Conservation (phyloP, 1,284 basidiomycete genomes). For the Ceratobasidium sp. region DNA sequence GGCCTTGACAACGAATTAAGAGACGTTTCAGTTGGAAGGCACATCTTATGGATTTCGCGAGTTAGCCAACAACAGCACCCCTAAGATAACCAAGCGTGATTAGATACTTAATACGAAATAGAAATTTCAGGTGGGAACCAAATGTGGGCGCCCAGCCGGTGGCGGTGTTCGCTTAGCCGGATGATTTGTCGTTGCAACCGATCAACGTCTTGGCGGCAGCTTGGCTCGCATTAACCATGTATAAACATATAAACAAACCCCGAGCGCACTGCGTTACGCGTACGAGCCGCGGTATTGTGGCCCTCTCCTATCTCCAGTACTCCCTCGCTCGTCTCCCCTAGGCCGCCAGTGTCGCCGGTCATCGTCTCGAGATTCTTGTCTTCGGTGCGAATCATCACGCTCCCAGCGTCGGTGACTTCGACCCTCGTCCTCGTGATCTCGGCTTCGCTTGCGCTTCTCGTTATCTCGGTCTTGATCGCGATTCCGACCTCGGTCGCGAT, state of each 20-base stretch:
- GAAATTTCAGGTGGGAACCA: background rate
- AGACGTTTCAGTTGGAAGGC: background rate
- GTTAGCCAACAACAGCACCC: background rate
- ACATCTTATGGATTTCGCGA: slow-evolving; percentile 22
- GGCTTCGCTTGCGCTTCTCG: slow-evolving; percentile 33
- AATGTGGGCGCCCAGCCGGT: slow-evolving; percentile 28
- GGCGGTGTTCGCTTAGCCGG: slow-evolving; percentile 32
- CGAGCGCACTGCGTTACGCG: slow-evolving; percentile 4
- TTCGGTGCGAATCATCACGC: slow-evolving; percentile 20
- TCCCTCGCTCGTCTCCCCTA: background rate
- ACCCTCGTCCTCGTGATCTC: slow-evolving; percentile 36
- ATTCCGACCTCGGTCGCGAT: slow-evolving; percentile 19
- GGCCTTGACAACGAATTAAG: background rate
- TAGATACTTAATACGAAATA: slow-evolving; percentile 16
- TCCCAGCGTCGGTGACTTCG: slow-evolving; percentile 30
- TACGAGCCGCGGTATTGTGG: slow-evolving; percentile 42
- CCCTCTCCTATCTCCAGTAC: slow-evolving; percentile 11
- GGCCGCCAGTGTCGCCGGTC: slow-evolving; percentile 15
- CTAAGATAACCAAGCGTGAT: slow-evolving; percentile 26
- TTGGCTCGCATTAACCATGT: background rate
- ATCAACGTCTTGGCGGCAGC: slow-evolving; percentile 2
- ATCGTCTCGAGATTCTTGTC: slow-evolving; percentile 21
- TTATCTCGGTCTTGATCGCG: slow-evolving; percentile 32
- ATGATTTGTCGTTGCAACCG: slow-evolving; percentile 19
- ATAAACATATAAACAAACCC: slow-evolving; percentile 37